Evolutionary conservation across 2,329 filamentous ascomycete species (phyloP).

Genomic region (Calonectria pauciramosa): DNA sequence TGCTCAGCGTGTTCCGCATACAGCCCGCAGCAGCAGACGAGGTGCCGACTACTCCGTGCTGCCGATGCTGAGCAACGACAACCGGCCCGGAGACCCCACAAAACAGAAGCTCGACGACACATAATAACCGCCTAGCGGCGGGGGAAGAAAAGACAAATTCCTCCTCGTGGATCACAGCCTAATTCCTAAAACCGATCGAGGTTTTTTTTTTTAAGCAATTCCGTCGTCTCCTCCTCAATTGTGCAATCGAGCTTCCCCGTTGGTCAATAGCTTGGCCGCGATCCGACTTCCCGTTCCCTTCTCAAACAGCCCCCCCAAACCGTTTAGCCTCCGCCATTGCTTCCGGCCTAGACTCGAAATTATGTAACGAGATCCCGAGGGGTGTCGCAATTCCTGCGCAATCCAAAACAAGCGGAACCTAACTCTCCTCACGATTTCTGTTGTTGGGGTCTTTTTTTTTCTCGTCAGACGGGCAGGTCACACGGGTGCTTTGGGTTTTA

Average conservation of each 20-base stretch:
- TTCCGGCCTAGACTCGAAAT: conserved; percentile 16
- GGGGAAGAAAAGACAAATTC: background rate
- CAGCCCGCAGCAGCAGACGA: background rate
- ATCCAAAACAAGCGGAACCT: background rate
- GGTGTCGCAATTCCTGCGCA: background rate
- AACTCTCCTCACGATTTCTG: background rate
- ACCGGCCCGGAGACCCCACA: conserved; percentile 26
- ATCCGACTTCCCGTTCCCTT: background rate
- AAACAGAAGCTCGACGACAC: conserved; percentile 12
- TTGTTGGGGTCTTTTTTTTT: background rate
- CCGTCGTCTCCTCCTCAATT: background rate
- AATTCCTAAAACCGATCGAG: background rate
- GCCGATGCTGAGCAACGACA: background rate
- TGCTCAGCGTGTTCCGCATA: background rate
- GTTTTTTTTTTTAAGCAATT: background rate
- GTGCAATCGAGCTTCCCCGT: conserved; percentile 8
- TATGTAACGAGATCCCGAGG: background rate
- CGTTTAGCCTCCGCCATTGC: conserved; percentile 33
- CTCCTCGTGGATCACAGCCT: conserved; percentile 6
- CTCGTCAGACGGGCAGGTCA: background rate
- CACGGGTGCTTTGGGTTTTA: conserved; percentile 8
- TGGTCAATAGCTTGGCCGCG: conserved; percentile 24
- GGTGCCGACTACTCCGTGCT: conserved; percentile 2
- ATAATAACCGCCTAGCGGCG: conserved; percentile 18
- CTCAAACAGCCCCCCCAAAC: background rate